Conservation (phyloP, 768 basidiomycete genomes). For the Fomitopsis pulvina region DNA sequence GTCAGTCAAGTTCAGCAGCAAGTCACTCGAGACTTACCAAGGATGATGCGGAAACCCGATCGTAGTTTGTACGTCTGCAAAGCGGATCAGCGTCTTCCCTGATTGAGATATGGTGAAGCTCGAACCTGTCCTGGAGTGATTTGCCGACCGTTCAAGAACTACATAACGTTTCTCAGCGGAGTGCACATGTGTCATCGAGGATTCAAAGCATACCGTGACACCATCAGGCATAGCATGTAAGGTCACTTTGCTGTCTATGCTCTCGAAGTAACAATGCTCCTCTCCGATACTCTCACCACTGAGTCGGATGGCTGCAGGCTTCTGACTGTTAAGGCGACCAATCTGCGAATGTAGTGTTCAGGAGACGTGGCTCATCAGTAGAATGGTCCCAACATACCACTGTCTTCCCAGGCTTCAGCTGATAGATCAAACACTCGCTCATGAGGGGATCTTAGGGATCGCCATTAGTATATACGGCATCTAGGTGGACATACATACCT, state of each 20-base stretch:
- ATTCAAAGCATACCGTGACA: constrained; percentile 57
- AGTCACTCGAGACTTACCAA: constrained; percentile 49
- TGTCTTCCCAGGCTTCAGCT: constrained; percentile 81
- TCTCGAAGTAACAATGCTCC: constrained; percentile 91
- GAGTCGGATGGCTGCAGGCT: constrained; percentile 81
- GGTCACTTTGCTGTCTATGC: constrained; percentile 76
- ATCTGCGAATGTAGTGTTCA: constrained; percentile 39
- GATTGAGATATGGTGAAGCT: not conserved
- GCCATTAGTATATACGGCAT: too few relatives aligned
- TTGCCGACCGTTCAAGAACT: constrained; percentile 95
- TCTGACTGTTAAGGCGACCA: constrained; percentile 80
- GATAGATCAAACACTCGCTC: constrained; percentile 93
- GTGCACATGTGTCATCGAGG: not conserved
- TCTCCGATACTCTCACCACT: constrained; percentile 89
- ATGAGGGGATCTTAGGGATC: constrained; percentile 88
- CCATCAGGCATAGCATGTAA: constrained; percentile 75
- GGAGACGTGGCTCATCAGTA: constrained; percentile 5
- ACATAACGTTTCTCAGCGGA: constrained; percentile 5
- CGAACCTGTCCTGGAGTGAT: constrained; percentile 69
- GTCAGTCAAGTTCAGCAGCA: not conserved
- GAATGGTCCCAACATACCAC: constrained; percentile 40
- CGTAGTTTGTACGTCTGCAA: constrained; percentile 71
- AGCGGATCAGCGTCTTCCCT: not conserved
- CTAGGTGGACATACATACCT: constrained; percentile 35
- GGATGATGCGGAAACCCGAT: constrained; percentile 94